Conservation (phyloP, 768 basidiomycete genomes). For the Boletus patriciae region DNA sequence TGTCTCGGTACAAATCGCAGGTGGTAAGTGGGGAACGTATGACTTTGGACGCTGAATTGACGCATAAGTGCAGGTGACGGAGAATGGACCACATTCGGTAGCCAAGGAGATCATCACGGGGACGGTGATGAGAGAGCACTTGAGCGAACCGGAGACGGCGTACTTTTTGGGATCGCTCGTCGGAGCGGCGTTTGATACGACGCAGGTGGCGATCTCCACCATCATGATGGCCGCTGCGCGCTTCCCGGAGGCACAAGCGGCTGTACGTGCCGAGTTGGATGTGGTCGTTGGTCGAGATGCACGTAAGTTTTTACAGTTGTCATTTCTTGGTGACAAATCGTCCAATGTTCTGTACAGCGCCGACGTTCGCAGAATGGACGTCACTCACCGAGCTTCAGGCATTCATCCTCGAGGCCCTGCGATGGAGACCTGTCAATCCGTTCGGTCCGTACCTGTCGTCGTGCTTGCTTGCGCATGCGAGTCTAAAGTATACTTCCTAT, state of each 20-base stretch:
- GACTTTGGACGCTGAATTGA: neutral
- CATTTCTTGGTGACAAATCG: neutral
- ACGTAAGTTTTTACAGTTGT: constrained; percentile 19
- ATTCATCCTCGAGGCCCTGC: constrained; percentile 38
- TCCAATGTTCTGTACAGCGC: constrained; percentile 27
- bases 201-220: constrained; percentile 26
- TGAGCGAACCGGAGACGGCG: constrained; percentile 52
- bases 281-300: constrained; percentile 36
- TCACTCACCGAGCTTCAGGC: constrained; percentile 38
- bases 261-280: constrained; percentile 40
- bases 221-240: constrained; percentile 41
- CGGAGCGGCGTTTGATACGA: constrained; percentile 62
- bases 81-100: constrained; percentile 36
- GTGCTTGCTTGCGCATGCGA: neutral
- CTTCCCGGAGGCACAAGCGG: constrained; percentile 34
- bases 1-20: constrained; percentile 43
- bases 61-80: constrained; percentile 5
- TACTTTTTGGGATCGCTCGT: constrained; percentile 63
- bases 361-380: constrained; percentile 37
- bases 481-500: no score
- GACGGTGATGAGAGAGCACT: constrained; percentile 44
- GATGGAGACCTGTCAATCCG: constrained; percentile 42
- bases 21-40: constrained; percentile 33
- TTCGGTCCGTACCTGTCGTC: constrained; percentile 19
- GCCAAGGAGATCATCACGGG: constrained; percentile 53